Percentiles rank a stretch among this genome's conserved stretches.
Conservation (phyloP, 2,329 filamentous ascomycete species). For the Zymoseptoria pseudotritici region DNA sequence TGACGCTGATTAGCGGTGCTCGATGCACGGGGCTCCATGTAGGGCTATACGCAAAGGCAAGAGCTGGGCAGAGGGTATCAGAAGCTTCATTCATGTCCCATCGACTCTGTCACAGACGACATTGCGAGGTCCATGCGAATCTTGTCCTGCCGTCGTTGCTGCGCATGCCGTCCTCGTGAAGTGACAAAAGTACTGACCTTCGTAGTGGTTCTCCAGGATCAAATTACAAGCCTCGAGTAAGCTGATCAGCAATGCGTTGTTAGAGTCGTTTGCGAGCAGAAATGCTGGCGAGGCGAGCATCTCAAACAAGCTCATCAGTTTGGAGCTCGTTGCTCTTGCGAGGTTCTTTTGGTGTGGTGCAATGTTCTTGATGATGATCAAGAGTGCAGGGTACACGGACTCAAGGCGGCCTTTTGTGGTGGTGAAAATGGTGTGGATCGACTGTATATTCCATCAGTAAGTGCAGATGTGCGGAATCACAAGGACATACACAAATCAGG, state of each 20-base stretch:
- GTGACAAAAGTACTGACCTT: slow-evolving; percentile 17
- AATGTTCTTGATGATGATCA: slow-evolving; percentile 91
- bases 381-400: slow-evolving; percentile 81
- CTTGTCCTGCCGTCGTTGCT: background rate
- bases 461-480: slow-evolving; percentile 17
- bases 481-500: slow-evolving; percentile 69
- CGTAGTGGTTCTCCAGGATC: slow-evolving; percentile 71
- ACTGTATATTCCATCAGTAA: slow-evolving; percentile 44
- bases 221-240: slow-evolving; percentile 84
- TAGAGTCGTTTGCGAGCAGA: slow-evolving; percentile 82
- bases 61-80: no score
- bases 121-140: no score
- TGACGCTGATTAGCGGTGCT: background rate
- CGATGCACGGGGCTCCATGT: background rate
- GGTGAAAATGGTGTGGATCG: slow-evolving; percentile 85
- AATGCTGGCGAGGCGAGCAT: slow-evolving; percentile 94
- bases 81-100: no score
- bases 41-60: no score
- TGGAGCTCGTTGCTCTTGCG: slow-evolving; percentile 66
- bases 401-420: slow-evolving; percentile 84
- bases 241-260: slow-evolving; percentile 72
- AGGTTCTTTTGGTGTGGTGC: slow-evolving; percentile 75
- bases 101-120: no score
- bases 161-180: background rate
- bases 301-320: slow-evolving; percentile 77